phyloP scores from a whole-genome alignment of 768 basidiomycete genomes.

The Gymnopilus dilepis region DNA sequence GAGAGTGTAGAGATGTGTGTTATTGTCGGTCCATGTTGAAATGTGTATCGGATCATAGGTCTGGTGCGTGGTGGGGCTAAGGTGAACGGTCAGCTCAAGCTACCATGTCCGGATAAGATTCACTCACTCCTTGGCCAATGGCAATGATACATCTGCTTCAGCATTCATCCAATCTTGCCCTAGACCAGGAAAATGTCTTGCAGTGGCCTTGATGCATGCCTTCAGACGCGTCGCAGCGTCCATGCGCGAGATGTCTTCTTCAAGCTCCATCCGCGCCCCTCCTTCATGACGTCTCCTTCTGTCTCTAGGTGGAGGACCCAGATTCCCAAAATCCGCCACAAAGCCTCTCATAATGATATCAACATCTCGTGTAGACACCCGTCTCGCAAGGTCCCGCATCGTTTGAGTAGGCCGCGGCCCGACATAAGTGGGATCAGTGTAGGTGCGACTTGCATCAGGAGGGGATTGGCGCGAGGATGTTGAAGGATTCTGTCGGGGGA shows the following conservation, averaged over 20 bases:
- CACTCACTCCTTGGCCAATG: constrained; percentile 66
- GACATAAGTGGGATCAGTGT: constrained; percentile 9
- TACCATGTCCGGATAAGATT: not conserved
- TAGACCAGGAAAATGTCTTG: constrained; percentile 45
- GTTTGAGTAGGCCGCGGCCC: not conserved
- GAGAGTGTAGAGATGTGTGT: constrained; percentile 59
- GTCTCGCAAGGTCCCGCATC: constrained; percentile 38
- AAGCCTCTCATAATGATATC: constrained; percentile 73
- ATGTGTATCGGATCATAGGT: constrained; percentile 66
- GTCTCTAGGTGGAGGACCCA: constrained; percentile 38
- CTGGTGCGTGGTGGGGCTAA: constrained; percentile 29
- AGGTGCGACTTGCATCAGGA: not conserved
- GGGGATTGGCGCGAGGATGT: constrained; percentile 21
- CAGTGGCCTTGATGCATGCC: constrained; percentile 61
- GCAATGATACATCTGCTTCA: constrained; percentile 73
- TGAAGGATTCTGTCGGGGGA: not conserved
- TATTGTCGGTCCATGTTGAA: constrained; percentile 55
- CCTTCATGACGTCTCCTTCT: not conserved
- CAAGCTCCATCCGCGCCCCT: not conserved
- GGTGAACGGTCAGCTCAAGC: not conserved
- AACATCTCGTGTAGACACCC: constrained; percentile 66
- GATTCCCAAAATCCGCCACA: constrained; percentile 52
- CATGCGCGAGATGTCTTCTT: constrained; percentile 1
- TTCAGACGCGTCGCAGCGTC: constrained; percentile 63
- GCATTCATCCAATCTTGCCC: constrained; percentile 83